Evolutionary conservation across 2,329 filamentous ascomycete genomes (phyloP).

Genomic region (Phymatotrichopsis omnivora): DNA sequence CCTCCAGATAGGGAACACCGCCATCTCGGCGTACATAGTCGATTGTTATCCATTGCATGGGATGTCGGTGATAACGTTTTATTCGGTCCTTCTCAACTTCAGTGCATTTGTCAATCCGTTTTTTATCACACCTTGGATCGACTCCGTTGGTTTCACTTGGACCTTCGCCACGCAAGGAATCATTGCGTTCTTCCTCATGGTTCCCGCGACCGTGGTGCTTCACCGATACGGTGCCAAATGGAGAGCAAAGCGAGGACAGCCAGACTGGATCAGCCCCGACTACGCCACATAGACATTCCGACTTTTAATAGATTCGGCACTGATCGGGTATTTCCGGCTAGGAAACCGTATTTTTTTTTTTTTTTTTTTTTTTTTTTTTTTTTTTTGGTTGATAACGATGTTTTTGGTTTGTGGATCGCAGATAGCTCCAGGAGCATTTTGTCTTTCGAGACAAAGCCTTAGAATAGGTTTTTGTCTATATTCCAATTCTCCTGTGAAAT

Average conservation of each 20-base stretch:
- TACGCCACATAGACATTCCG: slow-evolving; percentile 32
- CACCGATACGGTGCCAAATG: slow-evolving; percentile 38
- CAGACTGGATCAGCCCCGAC: slow-evolving; percentile 42
- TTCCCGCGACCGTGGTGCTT: slow-evolving; percentile 36
- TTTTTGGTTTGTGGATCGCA: too few species aligned
- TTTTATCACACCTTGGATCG: slow-evolving; percentile 44
- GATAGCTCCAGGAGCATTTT: too few species aligned
- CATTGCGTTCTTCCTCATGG: slow-evolving; percentile 38
- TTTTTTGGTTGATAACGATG: too few species aligned
- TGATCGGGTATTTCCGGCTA: too few species aligned
- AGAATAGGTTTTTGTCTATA: too few species aligned
- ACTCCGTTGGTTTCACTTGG: slow-evolving; percentile 42
- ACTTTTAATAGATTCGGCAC: too few species aligned
- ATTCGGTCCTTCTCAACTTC: slow-evolving; percentile 45
- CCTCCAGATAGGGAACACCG: slow-evolving; percentile 48
- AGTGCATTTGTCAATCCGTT: slow-evolving; percentile 43
- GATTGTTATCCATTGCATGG: slow-evolving; percentile 48
- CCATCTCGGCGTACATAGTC: slow-evolving; percentile 44
- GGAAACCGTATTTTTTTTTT: too few species aligned
- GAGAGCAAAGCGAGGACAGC: slow-evolving; percentile 35
- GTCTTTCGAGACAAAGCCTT: too few species aligned
- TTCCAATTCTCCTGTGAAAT: too few species aligned
- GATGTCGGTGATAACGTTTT: slow-evolving; percentile 47
- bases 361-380: neutral
- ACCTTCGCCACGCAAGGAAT: slow-evolving; percentile 43